Evolutionary conservation across 306 rosid species (phyloP), one percentile per base, ranked within the genome.

Genomic region (Notholithocarpus densiflorus): DNA sequence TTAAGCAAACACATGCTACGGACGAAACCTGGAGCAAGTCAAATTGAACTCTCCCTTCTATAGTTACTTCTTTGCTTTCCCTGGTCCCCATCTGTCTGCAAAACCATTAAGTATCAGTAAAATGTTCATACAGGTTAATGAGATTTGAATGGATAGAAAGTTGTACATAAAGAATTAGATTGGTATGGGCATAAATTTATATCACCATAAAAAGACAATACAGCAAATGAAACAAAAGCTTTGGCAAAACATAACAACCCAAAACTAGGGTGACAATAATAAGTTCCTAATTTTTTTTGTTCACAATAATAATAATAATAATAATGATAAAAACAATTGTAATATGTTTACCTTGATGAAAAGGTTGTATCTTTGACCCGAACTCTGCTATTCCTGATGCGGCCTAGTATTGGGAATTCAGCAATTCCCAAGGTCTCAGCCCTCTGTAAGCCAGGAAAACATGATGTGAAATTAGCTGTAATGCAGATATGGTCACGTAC

Each of bases 1-100:
- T 76, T 71, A 76, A 73, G 72, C 74, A 80, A 82, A 45, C 80
- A 75, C 57, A 75, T 23, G 40, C 72, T 60, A 55, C 60, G 29
- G 69, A 80, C 62, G 72, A 75, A 76, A 95, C 99, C 99, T 95
- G 99, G 79, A 95, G 93, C 88, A 95, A 85, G 86, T 95, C 99
- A 85, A 95, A 95, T 81, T 95, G 99, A 82, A 95, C 99, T 86
- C 99, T 86, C 84, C 99, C 99, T 83, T 95, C 98, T 71, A 95
- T 76, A 31, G 96, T 74, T 57, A 95, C 94, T 85, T 95, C 99
- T 86, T 95, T 95, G 77, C 99, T 93, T 81, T 95, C 99, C 87
- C 99, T 88, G 79, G 93, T 95, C 73, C 98, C 99, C 23, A 79
- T 87, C 89, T 95, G 99, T 85, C 99, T 95, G 84, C 66, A 78